Evolutionary conservation across 192 early-diverging fungal genomes (phyloP).

Genomic region (Chytriomyces hyalinus): DNA sequence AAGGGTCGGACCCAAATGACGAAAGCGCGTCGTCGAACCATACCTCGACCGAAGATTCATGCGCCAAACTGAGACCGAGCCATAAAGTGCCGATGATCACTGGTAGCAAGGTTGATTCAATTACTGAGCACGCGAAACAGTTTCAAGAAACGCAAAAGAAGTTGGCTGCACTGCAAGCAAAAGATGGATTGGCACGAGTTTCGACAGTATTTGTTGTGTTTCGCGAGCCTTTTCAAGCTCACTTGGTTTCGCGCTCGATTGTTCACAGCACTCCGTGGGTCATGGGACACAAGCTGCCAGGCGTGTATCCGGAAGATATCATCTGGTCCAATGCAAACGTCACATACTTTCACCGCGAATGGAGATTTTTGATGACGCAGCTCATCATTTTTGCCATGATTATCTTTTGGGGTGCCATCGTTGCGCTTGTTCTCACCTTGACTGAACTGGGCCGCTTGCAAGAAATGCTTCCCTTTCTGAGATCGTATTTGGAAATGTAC

Average conservation of each 20-base stretch:
- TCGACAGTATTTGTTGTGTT: slow-evolving; percentile 86
- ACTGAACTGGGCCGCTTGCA: slow-evolving; percentile 58
- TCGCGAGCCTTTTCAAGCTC: slow-evolving; percentile 72
- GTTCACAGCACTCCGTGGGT: slow-evolving; percentile 64
- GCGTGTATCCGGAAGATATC: slow-evolving; percentile 75
- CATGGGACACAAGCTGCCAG: slow-evolving; percentile 68
- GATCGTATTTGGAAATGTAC: slow-evolving; percentile 42
- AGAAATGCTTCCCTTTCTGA: slow-evolving; percentile 59
- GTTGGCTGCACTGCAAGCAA: slow-evolving; percentile 43
- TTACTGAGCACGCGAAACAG: background rate
- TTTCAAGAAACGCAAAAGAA: background rate
- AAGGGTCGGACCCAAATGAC: background rate
- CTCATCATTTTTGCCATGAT: slow-evolving; percentile 60
- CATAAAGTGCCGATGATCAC: background rate
- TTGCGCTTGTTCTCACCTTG: slow-evolving; percentile 63
- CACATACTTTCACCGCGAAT: slow-evolving; percentile 53
- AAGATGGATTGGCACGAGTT: background rate
- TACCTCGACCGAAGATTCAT: background rate
- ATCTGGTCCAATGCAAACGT: slow-evolving; percentile 82
- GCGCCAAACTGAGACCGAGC: background rate
- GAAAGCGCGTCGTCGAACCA: background rate
- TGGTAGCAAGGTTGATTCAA: slow-evolving; percentile 19
- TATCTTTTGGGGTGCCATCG: slow-evolving; percentile 75
- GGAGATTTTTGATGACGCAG: slow-evolving; percentile 62
- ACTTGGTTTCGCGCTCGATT: slow-evolving; percentile 75